Base-by-base conservation (phyloP, 495 filamentous ascomycete species). In the Aspergillus ostianus region DNA sequence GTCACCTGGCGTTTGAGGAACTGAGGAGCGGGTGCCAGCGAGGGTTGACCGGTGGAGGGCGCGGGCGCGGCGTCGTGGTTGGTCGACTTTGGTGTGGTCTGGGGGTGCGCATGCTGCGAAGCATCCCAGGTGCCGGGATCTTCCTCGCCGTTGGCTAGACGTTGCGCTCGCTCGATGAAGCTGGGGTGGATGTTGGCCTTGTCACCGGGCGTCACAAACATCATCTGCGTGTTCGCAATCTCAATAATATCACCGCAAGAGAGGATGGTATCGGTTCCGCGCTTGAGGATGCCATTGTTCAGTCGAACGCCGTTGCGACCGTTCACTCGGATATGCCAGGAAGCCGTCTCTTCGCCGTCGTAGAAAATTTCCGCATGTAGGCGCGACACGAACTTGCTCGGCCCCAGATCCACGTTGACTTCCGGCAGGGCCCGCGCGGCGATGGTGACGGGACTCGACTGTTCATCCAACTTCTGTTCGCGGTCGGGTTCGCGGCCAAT, bases 141-240 rank as follows among this genome's bases (percentile, higher is more conserved):
- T 45, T 80, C 74, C 48, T 80, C 74, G n/a, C 77, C 77, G 51
- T 72, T 73, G 9, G 72, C 76, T 23, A 81, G 70, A 51, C 77
- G 78, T 62, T 80, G 72, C 18, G 76, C 58, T 68, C 82, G 53
- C 63, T 85, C 69, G 69, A 85, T 60, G 71, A 86, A 73, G 73
- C 75, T 72, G 53, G 81, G 72, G 57, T 84, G 64, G 56, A 94
- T 85, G n/a, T 81, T 69, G 69, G 80, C 73, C 63, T 82, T 70
- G 71, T 84, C 75, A 62, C 82, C 72, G n/a, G 94, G 91, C 23
- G 93, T 82, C 18, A 97, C 89, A 75, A 98, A 98, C 84, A 98
- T 92, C 94, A 98, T 98, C 76, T 98, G 92, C 6, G 91, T 86
- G 49, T 91, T 91, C 59, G 87, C 89, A 71, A 97, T 88, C 65